Conservation (phyloP, 306 rosid genomes). For the Castanopsis chinensis region DNA sequence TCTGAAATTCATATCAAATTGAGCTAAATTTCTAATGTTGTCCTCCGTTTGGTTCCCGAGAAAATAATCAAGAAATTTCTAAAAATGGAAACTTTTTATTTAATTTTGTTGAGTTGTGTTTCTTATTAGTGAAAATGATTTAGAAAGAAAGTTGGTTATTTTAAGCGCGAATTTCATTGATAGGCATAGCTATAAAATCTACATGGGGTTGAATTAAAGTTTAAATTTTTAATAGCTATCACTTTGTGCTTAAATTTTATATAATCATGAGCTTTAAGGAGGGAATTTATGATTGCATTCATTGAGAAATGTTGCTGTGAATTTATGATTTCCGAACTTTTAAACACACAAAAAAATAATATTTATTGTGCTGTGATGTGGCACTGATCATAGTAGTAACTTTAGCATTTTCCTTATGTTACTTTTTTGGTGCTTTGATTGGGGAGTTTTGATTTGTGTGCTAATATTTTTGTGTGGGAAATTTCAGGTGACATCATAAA, state of each 20-base stretch:
- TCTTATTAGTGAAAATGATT: no score
- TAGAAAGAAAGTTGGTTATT: no score
- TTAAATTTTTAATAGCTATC: not conserved
- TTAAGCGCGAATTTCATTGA: not conserved
- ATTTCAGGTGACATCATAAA: conserved; percentile 79
- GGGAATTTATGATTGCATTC: not conserved
- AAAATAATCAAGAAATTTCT: not conserved
- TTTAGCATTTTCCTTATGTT: no score
- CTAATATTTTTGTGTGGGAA: conserved; percentile 2
- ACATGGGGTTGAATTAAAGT: not conserved
- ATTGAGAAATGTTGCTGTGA: not conserved
- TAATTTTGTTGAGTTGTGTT: no score
- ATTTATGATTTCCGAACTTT: no score
- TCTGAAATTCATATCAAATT: not conserved
- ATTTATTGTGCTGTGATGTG: not conserved
- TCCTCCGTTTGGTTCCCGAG: not conserved
- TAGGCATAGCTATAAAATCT: no score
- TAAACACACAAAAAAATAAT: no score
- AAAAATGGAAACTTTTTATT: no score
- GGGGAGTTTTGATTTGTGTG: not conserved
- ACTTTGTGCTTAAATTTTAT: not conserved
- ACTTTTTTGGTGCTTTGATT: conserved; percentile 3
- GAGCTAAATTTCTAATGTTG: not conserved
- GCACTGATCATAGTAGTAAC: not conserved
- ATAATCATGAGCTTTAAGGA: not conserved